Conservation (phyloP, 306 rosid species). For the Acacia melanoxylon region DNA sequence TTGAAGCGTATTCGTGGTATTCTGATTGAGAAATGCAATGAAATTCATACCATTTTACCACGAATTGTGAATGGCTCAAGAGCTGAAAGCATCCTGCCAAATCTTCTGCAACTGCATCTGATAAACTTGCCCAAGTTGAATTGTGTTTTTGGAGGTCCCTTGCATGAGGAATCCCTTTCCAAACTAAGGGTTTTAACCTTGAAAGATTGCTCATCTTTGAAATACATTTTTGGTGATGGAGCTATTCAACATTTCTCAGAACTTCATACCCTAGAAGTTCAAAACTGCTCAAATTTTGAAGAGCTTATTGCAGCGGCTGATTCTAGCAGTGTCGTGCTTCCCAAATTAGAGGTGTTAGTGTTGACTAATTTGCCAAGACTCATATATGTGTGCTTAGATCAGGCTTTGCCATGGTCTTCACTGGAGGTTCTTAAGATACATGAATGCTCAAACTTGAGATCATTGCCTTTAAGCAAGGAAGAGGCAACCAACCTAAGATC, state of each 20-base stretch:
- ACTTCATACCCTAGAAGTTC: slow-evolving; percentile 6
- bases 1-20: slow-evolving; percentile 27
- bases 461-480: not conserved
- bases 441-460: not conserved
- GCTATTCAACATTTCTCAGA: not conserved
- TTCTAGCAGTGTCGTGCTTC: not conserved
- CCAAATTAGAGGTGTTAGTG: not conserved
- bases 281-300: slow-evolving; percentile 13
- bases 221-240: not conserved
- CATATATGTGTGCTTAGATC: not conserved
- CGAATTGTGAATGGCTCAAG: not conserved
- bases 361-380: slow-evolving; percentile 4
- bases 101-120: not conserved
- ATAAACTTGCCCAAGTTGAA: not conserved
- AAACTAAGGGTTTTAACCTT: not conserved
- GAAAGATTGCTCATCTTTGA: not conserved
- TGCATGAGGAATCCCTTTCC: slow-evolving; percentile 1
- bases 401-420: slow-evolving; percentile 12
- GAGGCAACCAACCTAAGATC: slow-evolving; percentile 1
- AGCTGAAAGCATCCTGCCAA: not conserved
- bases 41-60: not conserved
- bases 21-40: slow-evolving; percentile 28
- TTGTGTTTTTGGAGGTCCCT: slow-evolving; percentile 1
- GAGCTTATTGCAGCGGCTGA: not conserved
- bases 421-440: not conserved